Conservation (phyloP, 73 alveolate species). For the Breviolum minutum region DNA sequence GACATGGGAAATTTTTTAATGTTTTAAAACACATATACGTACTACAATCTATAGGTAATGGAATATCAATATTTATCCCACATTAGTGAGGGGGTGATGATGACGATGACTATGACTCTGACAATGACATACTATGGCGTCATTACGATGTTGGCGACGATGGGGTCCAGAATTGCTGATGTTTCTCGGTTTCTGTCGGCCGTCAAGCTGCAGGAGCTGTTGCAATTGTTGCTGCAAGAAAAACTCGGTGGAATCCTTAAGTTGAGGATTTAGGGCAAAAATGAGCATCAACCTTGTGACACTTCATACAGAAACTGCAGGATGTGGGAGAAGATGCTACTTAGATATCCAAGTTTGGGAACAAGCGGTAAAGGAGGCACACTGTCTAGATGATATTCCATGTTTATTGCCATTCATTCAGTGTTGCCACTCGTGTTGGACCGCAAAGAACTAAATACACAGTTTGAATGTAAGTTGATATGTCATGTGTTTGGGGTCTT, state of each 20-base stretch:
- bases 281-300: too few species aligned
- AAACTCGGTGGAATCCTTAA: neutral
- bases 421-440: too few species aligned
- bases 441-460: too few species aligned
- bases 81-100: neutral
- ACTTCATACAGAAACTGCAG: too few species aligned
- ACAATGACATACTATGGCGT: neutral
- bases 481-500: neutral
- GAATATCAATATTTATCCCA: neutral
- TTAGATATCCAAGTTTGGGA: too few species aligned
- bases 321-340: too few species aligned
- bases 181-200: neutral
- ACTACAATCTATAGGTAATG: neutral
- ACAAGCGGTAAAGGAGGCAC: too few species aligned
- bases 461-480: too few species aligned
- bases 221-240: neutral
- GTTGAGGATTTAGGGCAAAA: neutral
- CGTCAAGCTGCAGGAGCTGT: constrained; percentile 33
- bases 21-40: neutral
- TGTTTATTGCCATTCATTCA: too few species aligned
- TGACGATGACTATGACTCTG: neutral
- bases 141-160: neutral
- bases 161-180: neutral
- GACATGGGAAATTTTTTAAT: too few species aligned
- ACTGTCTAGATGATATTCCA: too few species aligned